Evolutionary conservation across 1,139 yeast genomes (phyloP).

Genomic region (Diutina rugosa): DNA sequence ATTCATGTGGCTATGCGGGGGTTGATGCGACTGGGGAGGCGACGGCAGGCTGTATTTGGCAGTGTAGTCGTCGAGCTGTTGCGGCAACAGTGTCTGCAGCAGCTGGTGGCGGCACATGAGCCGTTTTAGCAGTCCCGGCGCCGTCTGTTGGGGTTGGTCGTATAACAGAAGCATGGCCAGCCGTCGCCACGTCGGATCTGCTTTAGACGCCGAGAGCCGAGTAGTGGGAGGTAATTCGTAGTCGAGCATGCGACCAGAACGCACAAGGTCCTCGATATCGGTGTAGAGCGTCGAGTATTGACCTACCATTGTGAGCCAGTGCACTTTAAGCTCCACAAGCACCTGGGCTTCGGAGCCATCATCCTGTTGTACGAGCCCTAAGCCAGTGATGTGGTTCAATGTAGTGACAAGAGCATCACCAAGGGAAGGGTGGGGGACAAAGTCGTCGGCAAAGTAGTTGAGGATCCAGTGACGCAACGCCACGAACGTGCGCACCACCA

Average conservation of each 20-base stretch:
- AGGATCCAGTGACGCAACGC: conserved; percentile 81
- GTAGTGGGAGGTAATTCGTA: background rate
- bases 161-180: conserved; percentile 43
- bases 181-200: conserved; percentile 40
- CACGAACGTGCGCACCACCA: conserved; percentile 77
- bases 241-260: background rate
- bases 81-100: conserved; percentile 22
- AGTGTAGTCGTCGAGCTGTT: conserved; percentile 3
- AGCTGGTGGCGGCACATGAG: conserved; percentile 28
- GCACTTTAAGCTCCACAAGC: conserved; percentile 30
- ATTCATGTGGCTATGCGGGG: conserved; percentile 23
- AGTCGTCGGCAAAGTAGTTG: conserved; percentile 65
- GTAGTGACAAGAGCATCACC: conserved; percentile 36
- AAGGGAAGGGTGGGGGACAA: conserved; percentile 31
- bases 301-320: conserved; percentile 14
- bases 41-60: conserved; percentile 4
- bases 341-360: conserved; percentile 26
- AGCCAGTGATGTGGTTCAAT: conserved; percentile 31
- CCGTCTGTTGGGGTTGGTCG: conserved; percentile 18
- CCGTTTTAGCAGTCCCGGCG: conserved; percentile 28
- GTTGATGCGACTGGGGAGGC: background rate
- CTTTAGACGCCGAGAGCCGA: conserved; percentile 4
- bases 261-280: background rate
- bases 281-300: background rate
- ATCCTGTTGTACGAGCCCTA: conserved; percentile 16